Evolutionary conservation across 148 eudicot species (phyloP), one percentile per base, ranked within the genome.

Genomic region (Heliosperma pusillum): DNA sequence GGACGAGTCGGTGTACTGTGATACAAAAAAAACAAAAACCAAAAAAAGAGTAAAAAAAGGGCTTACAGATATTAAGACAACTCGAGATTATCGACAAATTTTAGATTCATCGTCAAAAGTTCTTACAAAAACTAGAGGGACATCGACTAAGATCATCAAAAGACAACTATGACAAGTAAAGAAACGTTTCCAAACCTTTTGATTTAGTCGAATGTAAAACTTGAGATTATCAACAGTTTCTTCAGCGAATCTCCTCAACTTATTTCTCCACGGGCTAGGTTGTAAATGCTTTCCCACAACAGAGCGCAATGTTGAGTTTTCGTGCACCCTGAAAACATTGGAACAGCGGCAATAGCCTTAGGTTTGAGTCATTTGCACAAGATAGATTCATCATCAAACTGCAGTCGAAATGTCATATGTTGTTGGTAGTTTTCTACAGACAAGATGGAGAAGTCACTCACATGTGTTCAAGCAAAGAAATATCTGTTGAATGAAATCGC

Each of bases 401-500:
- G 21, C 45, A 42, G 29, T 52, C n/a, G n/a, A n/a, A n/a, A n/a
- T n/a, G n/a, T n/a, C 10, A 50, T 24, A 47, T 10, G 17, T 7
- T 61, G 53, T 16, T 3, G 10, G 29, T 19, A 27, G 50, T 45
- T 66, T 16, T 4, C 2, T 45, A 25, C 2, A 69, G 30, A 70
- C 53, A 74, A 20, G 52, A 56, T 10, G 30, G 22, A 20, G 45
- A 64, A 69, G 62, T 13, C 44, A 71, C 97, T 85, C 78, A 96
- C 99, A 89, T 88, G 61, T 96, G 93, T 66, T 96, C 94, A 74
- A 88, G 83, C 26, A 96, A 80, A 70, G 83, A 89, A 79, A 89
- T 87, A 71, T 92, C 89, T n/a, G 97, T 89, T 33, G 88, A 88
- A 84, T 92, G 86, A 83, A 92, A 96, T 59, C 91, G 86, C 99